These are phyloP conservation scores for Pseudogymnoascus sp. DNA, from an alignment of 2,329 filamentous ascomycete species.

Conservation along the genomic window DNA sequence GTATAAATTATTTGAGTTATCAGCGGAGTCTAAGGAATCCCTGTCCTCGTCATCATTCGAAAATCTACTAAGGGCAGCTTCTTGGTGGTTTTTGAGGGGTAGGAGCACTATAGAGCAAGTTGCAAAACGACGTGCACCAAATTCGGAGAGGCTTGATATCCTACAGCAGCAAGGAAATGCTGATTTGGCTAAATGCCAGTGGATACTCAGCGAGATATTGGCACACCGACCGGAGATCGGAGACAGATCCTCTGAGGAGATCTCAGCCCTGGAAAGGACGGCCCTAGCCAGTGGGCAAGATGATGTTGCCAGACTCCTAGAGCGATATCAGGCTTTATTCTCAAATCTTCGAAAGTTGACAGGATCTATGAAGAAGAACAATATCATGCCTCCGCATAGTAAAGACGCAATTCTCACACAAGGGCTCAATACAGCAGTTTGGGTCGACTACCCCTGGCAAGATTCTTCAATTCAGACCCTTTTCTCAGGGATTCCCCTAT, in stretches of 20 bases:
- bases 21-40: constrained; percentile 65
- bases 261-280: neutral
- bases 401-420: constrained; percentile 63
- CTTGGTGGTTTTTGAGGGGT: constrained; percentile 88
- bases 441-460: constrained; percentile 68
- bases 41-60: constrained; percentile 53
- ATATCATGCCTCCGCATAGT: constrained; percentile 59
- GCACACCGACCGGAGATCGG: constrained; percentile 32
- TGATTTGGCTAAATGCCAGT: constrained; percentile 77
- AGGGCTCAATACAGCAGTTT: constrained; percentile 71
- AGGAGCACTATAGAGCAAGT: constrained; percentile 65
- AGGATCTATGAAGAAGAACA: constrained; percentile 77
- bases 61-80: constrained; percentile 62
- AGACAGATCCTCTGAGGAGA: constrained; percentile 15
- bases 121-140: constrained; percentile 54
- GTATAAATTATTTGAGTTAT: constrained; percentile 65
- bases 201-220: constrained; percentile 55
- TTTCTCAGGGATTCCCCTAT: constrained; percentile 53
- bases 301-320: constrained; percentile 36
- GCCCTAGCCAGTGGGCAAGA: neutral
- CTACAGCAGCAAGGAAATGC: constrained; percentile 70
- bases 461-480: constrained; percentile 64
- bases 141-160: constrained; percentile 45
- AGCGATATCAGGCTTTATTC: constrained; percentile 45
- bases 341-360: constrained; percentile 65